Evolutionary conservation across 495 filamentous ascomycete species (phyloP).

Genomic region (Tetracladium setigerum): DNA sequence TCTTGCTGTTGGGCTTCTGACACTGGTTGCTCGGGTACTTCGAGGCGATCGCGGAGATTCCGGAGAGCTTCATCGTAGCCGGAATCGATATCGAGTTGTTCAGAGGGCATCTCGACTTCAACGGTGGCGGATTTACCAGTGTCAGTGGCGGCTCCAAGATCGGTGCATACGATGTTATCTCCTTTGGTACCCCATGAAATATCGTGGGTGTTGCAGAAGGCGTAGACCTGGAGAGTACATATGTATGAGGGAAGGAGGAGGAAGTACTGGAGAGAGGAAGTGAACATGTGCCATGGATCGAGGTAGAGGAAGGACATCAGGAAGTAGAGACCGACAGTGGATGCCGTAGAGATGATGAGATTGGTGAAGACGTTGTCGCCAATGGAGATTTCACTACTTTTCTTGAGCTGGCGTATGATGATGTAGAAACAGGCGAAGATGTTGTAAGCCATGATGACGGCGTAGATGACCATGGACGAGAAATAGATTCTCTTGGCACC

Average conservation of each 20-base stretch:
- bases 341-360: conserved; percentile 80
- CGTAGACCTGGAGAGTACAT: conserved; percentile 96
- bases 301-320: conserved; percentile 93
- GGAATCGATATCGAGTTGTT: conserved; percentile 96
- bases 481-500: conserved; percentile 92
- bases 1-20: conserved; percentile 84
- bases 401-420: conserved; percentile 67
- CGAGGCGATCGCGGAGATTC: conserved; percentile 88
- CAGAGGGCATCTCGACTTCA: conserved; percentile 91
- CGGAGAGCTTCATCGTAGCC: conserved; percentile 96
- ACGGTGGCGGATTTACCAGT: conserved; percentile 65
- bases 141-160: conserved; percentile 76
- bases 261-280: conserved; percentile 88
- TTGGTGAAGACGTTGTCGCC: conserved; percentile 90
- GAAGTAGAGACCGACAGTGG: conserved; percentile 92
- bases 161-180: conserved; percentile 87
- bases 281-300: conserved; percentile 99
- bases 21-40: conserved; percentile 54
- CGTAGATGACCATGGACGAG: conserved; percentile 76
- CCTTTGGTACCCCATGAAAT: conserved; percentile 99
- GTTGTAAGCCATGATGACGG: conserved; percentile 93
- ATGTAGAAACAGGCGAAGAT: conserved; percentile 83
- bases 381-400: conserved; percentile 43
- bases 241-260: conserved; percentile 87
- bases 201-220: conserved; percentile 99